Evolutionary conservation across 2,329 filamentous ascomycete species (phyloP), one percentile per base, ranked within the genome.

Genomic region (Graphiopsis chlorocephala): DNA sequence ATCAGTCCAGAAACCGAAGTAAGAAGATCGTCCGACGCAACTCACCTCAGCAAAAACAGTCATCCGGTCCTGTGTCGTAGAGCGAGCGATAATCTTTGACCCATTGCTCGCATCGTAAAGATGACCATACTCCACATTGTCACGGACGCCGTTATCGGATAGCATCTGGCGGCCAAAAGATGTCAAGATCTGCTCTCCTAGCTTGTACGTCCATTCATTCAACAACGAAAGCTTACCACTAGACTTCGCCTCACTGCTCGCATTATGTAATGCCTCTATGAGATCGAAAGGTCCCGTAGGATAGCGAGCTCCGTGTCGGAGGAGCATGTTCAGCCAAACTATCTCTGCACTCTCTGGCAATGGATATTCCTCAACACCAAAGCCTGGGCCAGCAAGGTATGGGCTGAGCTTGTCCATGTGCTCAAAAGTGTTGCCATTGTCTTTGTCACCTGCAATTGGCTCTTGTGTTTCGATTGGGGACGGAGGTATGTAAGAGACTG

Each of bases 11-110:
- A n/a, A n/a, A n/a, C n/a, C n/a, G n/a, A n/a, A n/a, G n/a, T n/a
- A n/a, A n/a, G n/a, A n/a, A n/a, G n/a, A n/a, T n/a, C n/a, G n/a
- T n/a, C n/a, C n/a, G n/a, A n/a, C n/a, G 5, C 29, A 8, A 53
- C 50, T 14, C 3, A 57, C 50, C 25, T 93, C 90, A 3, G 90
- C 90, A 47, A 85, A 89, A 74, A 92, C 88, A 25, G 90, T 80
- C 90, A 93, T 93, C 25, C 90, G 86, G 72, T 91, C 87, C 74
- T 93, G 89, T 1, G 90, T 91, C 0, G 90, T 92, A 1, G 89
- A 91, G 29, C 90, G 83, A 17, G 87, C 88, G 65, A 92, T 85
- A 65, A 93, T 87, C 78, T 91, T 92, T 63, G 85, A 83, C 4
- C 90, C 86, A 70, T 92, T 89, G 11, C 77, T 76, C 71, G 77